Evolutionary conservation across 208 protist genomes (phyloP).

Genomic region (Porcisia hertigi): DNA sequence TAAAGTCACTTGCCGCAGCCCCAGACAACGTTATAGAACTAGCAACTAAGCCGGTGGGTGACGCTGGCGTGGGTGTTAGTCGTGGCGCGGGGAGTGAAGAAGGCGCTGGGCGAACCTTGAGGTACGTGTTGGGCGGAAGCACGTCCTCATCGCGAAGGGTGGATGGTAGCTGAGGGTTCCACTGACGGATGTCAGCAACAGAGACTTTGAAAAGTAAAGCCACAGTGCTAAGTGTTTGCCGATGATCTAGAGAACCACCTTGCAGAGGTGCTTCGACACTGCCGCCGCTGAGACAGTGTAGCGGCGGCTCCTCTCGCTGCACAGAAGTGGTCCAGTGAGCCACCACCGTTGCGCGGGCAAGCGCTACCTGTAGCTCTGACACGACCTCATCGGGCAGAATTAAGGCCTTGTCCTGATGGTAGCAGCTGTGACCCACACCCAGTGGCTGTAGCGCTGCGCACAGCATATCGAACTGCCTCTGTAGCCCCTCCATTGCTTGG

Average conservation of each 20-base stretch:
- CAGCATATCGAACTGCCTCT: conserved; percentile 49
- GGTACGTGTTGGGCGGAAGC: conserved; percentile 54
- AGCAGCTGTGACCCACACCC: conserved; percentile 10
- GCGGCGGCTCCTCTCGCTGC: conserved; percentile 12
- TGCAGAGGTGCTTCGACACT: background rate
- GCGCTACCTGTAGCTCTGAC: conserved; percentile 39
- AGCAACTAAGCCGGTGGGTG: background rate
- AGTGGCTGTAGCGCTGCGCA: conserved; percentile 34
- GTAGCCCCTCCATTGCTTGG: conserved; percentile 42
- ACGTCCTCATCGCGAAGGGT: conserved; percentile 22
- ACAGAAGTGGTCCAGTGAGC: conserved; percentile 27
- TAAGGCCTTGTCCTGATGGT: background rate
- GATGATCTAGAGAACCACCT: background rate
- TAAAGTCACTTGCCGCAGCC: background rate
- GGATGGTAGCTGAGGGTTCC: conserved; percentile 55
- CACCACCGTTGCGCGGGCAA: conserved; percentile 57
- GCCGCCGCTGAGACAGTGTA: background rate
- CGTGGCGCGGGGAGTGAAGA: background rate
- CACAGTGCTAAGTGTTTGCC: conserved; percentile 18
- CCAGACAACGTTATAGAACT: background rate
- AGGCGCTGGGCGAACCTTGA: conserved; percentile 34
- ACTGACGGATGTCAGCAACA: conserved; percentile 36
- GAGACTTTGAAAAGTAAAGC: conserved; percentile 25
- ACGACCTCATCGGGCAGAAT: conserved; percentile 31
- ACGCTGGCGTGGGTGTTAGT: background rate